Evolutionary conservation across 2,329 filamentous ascomycete species (phyloP).

Genomic region (Hymenoscyphus fructigenus): DNA sequence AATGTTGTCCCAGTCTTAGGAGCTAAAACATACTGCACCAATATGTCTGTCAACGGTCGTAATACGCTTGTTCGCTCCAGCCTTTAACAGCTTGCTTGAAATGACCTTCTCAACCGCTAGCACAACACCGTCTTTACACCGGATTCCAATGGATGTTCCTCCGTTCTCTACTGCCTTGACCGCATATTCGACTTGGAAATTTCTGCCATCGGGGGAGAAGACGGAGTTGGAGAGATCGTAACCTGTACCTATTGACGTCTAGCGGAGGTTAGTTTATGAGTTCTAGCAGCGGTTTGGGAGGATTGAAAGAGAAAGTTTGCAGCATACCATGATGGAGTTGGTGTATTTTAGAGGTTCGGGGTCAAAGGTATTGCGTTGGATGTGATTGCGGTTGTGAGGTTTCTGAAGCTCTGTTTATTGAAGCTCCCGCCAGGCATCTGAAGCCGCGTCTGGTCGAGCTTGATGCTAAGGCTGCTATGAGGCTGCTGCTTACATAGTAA

Average conservation of each 20-base stretch:
- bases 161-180: slow-evolving; percentile 98
- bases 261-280: slow-evolving; percentile 25
- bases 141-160: slow-evolving; percentile 92
- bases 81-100: slow-evolving; percentile 91
- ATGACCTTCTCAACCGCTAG: slow-evolving; percentile 96
- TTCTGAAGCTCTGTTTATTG: slow-evolving; percentile 28
- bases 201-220: slow-evolving; percentile 97
- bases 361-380: slow-evolving; percentile 7
- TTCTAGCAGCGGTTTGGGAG: background rate
- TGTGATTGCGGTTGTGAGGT: slow-evolving; percentile 15
- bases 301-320: slow-evolving; percentile 6
- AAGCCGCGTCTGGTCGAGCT: slow-evolving; percentile 30
- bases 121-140: slow-evolving; percentile 95
- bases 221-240: slow-evolving; percentile 99
- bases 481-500: slow-evolving; percentile 2
- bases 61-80: slow-evolving; percentile 95
- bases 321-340: slow-evolving; percentile 37
- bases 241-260: slow-evolving; percentile 99
- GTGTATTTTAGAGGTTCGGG: slow-evolving; percentile 12
- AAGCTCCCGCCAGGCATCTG: slow-evolving; percentile 30
- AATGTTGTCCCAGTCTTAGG: background rate
- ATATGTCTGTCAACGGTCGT: slow-evolving; percentile 90
- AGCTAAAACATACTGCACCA: slow-evolving; percentile 69
- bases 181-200: slow-evolving; percentile 99
- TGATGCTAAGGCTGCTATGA: background rate